Conservation (phyloP, 2,329 filamentous ascomycete genomes). For the Fonsecaea monophora region DNA sequence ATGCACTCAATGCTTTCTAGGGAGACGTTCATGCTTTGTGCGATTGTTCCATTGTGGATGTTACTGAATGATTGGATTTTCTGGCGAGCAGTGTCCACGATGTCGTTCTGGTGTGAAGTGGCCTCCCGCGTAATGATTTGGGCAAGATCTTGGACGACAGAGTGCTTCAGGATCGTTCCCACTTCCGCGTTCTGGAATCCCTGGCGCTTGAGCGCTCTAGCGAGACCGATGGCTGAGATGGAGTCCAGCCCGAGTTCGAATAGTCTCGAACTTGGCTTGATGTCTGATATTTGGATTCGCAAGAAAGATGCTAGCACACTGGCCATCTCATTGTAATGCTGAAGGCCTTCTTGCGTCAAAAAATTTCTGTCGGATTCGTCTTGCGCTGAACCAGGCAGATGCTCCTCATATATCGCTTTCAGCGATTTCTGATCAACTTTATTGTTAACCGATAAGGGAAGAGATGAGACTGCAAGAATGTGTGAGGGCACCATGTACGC, state of each 20-base stretch:
- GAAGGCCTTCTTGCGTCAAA: constrained; percentile 42
- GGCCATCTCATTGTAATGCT: constrained; percentile 62
- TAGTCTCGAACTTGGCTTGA: constrained; percentile 68
- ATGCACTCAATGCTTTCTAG: constrained; percentile 71
- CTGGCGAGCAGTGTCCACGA: constrained; percentile 62
- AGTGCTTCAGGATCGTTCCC: constrained; percentile 70
- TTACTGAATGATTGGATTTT: constrained; percentile 69
- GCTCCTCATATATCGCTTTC: constrained; percentile 66
- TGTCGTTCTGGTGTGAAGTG: background rate
- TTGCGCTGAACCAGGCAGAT: constrained; percentile 62
- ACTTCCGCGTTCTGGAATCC: constrained; percentile 69
- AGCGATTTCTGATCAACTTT: constrained; percentile 80
- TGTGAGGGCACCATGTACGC: constrained; percentile 92
- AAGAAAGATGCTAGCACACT: constrained; percentile 54
- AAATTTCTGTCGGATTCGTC: constrained; percentile 58
- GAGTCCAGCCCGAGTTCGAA: constrained; percentile 90
- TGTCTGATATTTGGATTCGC: constrained; percentile 50
- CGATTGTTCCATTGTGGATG: constrained; percentile 62
- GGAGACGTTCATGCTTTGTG: constrained; percentile 59
- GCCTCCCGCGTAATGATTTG: constrained; percentile 9
- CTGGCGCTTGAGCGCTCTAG: constrained; percentile 66
- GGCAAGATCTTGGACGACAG: constrained; percentile 57
- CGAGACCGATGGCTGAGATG: constrained; percentile 77
- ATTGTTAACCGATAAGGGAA: constrained; percentile 87
- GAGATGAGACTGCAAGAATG: constrained; percentile 71